phyloP scores from a whole-genome alignment of 139 green algal genomes.

The Edaphochlamys debaryana region DNA sequence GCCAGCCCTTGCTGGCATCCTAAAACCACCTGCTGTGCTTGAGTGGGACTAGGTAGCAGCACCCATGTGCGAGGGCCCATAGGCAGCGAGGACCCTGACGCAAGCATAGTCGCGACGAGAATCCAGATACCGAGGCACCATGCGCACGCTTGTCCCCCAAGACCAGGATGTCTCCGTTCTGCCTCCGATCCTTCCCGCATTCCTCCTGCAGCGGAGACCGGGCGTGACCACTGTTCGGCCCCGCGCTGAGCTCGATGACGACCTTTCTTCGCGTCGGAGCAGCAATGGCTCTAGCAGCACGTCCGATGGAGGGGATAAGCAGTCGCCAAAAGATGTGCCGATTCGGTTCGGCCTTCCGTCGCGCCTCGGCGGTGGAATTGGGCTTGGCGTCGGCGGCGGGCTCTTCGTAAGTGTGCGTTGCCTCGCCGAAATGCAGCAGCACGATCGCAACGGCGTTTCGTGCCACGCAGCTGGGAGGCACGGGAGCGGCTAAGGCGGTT shows the following conservation, averaged over 20 bases:
- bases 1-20: too few species aligned
- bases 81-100: too few species aligned
- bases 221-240: not conserved
- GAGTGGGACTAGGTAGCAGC: too few species aligned
- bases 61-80: too few species aligned
- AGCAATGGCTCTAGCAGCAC: conserved; percentile 23
- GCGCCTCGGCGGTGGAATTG: not conserved
- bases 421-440: too few species aligned
- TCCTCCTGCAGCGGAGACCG: not conserved
- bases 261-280: not conserved
- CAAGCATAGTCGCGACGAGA: too few species aligned
- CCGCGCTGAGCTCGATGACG: conserved; percentile 24
- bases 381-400: conserved; percentile 39
- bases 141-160: conserved; percentile 10
- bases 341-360: conserved; percentile 17
- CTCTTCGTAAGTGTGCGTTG: conserved; percentile 35
- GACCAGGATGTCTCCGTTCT: conserved; percentile 18
- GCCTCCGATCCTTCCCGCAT: conserved; percentile 11
- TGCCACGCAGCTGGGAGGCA: conserved; percentile 29
- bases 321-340: not conserved
- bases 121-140: not conserved
- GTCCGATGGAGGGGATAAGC: not conserved
- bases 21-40: too few species aligned
- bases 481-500: conserved; percentile 36
- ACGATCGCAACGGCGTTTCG: too few species aligned